A percentile compares a stretch with the other conserved stretches of the same genome.
phyloP scores from a whole-genome alignment of 116 monocot genomes.

The Zostera marina region DNA sequence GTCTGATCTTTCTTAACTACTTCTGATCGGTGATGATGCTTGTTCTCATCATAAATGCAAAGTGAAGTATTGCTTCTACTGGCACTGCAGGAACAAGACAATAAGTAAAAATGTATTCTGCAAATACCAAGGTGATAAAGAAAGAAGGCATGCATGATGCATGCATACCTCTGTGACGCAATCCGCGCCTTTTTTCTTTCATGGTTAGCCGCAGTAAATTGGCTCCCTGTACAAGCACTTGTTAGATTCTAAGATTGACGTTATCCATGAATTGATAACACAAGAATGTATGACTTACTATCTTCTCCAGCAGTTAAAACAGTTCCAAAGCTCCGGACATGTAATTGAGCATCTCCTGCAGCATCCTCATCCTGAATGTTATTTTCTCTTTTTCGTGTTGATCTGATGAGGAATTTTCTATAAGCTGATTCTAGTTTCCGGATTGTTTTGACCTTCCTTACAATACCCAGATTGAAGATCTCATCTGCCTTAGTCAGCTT shows the following conservation, averaged over 20 bases:
- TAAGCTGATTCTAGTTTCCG: slow-evolving; percentile 57
- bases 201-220: slow-evolving; percentile 8
- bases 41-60: slow-evolving; percentile 42
- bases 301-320: slow-evolving; percentile 22
- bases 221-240: slow-evolving; percentile 24
- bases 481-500: slow-evolving; percentile 80
- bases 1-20: slow-evolving; percentile 13
- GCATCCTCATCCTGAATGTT: slow-evolving; percentile 43
- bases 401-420: slow-evolving; percentile 47
- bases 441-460: slow-evolving; percentile 56
- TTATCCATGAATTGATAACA: too few relatives aligned
- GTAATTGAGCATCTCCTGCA: slow-evolving; percentile 14
- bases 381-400: slow-evolving; percentile 20
- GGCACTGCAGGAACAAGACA: too few relatives aligned
- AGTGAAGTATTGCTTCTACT: background rate
- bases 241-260: too few relatives aligned
- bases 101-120: too few relatives aligned
- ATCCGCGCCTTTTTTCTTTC: slow-evolving; percentile 15
- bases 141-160: too few relatives aligned
- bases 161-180: slow-evolving; percentile 27
- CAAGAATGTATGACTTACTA: slow-evolving; percentile 14
- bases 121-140: too few relatives aligned
- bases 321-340: slow-evolving; percentile 64
- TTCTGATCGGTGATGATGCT: slow-evolving; percentile 10
- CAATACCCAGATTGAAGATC: slow-evolving; percentile 75